Conservation (phyloP, 768 basidiomycete species). For the Tricholoma bakamatsutake region DNA sequence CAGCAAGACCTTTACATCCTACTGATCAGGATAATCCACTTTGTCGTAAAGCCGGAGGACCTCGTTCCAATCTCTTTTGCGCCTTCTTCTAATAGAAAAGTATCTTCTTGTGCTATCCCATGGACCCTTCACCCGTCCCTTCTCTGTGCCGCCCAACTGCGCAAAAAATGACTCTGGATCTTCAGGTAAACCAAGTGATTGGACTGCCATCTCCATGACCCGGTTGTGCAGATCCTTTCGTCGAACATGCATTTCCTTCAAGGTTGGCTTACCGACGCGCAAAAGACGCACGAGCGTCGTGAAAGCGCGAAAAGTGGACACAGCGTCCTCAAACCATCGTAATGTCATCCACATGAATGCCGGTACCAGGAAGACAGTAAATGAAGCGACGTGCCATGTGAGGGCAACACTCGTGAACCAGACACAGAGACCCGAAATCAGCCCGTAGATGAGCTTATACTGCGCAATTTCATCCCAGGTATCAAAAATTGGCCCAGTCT, state of each 20-base stretch:
- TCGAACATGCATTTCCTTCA: constrained; percentile 46
- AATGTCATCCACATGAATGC: constrained; percentile 85
- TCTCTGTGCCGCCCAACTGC: constrained; percentile 54
- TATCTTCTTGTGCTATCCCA: constrained; percentile 75
- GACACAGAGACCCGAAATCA: constrained; percentile 65
- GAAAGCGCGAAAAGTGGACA: constrained; percentile 75
- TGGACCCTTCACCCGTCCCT: constrained; percentile 57
- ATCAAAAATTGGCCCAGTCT: constrained; percentile 76
- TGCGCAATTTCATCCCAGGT: constrained; percentile 90
- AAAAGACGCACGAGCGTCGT: constrained; percentile 56
- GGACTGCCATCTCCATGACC: constrained; percentile 59
- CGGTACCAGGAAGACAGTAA: constrained; percentile 61
- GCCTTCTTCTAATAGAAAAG: constrained; percentile 70
- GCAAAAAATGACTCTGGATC: constrained; percentile 67
- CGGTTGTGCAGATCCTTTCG: constrained; percentile 57
- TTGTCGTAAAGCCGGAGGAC: constrained; percentile 75
- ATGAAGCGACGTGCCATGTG: constrained; percentile 54
- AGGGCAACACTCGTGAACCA: constrained; percentile 50
- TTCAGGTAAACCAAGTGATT: constrained; percentile 52
- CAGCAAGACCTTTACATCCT: constrained; percentile 2
- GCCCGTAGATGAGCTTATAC: constrained; percentile 81
- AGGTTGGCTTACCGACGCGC: constrained; percentile 49
- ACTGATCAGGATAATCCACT: constrained; percentile 71
- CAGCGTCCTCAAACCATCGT: constrained; percentile 83
- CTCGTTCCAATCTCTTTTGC: constrained; percentile 90